Conservation (phyloP, 2,329 filamentous ascomycete species). For the Colletotrichum chlorophyti region DNA sequence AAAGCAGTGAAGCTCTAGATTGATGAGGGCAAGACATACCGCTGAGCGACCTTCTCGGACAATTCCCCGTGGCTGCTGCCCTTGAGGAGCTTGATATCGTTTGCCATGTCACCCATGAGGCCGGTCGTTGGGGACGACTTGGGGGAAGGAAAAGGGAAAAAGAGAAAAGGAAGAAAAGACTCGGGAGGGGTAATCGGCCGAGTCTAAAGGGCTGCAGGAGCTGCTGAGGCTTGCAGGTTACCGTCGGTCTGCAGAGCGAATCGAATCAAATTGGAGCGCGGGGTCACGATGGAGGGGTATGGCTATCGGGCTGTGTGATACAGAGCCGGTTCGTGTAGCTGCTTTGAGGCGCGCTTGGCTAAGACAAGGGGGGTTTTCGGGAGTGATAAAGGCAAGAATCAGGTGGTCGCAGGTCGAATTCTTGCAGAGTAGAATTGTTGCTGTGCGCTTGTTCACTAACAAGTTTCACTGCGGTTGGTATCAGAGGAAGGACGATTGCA, state of each 20-base stretch:
- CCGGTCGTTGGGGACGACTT: slow-evolving; percentile 27
- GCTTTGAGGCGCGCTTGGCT: neutral
- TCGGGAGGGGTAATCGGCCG: slow-evolving; percentile 8
- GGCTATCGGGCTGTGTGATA: slow-evolving; percentile 13
- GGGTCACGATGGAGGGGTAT: slow-evolving; percentile 29
- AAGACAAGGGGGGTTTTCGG: neutral
- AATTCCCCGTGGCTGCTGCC: slow-evolving; percentile 42
- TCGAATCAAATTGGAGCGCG: slow-evolving; percentile 27
- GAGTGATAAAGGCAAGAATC: neutral
- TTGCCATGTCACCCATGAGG: slow-evolving; percentile 38
- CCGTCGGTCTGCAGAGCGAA: slow-evolving; percentile 19
- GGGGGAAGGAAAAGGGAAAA: neutral
- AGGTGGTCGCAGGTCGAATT: neutral
- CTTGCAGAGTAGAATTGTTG: neutral
- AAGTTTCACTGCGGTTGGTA: slow-evolving; percentile 1
- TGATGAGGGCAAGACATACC: slow-evolving; percentile 28
- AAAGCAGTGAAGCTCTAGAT: neutral
- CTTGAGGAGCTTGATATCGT: slow-evolving; percentile 46
- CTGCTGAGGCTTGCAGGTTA: slow-evolving; percentile 22
- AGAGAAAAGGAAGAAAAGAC: neutral
- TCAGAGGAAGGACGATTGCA: neutral
- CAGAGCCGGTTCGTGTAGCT: neutral
- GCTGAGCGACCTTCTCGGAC: slow-evolving; percentile 39
- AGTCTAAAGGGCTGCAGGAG: slow-evolving; percentile 19
- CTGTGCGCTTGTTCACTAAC: neutral